Evolutionary conservation across 2,329 filamentous ascomycete genomes (phyloP), one percentile per base, ranked within the genome.

Genomic region (Botrytis sinoallii): DNA sequence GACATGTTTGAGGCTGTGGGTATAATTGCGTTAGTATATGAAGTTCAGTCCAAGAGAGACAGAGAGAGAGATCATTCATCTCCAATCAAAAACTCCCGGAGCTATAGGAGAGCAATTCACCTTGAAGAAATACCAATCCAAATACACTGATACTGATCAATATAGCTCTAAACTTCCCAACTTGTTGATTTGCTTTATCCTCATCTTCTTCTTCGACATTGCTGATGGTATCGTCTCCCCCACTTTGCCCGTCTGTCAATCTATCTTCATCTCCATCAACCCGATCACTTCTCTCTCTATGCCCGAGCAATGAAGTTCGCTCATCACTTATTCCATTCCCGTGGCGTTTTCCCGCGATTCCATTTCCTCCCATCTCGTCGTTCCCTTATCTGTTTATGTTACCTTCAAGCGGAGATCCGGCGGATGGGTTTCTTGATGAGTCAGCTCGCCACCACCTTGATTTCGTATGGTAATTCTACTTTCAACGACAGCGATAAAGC

Each of bases 1-100:
- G 91, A 93, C 83, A 95, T 93, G 79, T 96, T 96, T 75, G 88
- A 77, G 44, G 80, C 80, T 81, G 72, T 71, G 18, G 22, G 65
- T 48, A 64, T 25, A 38, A n/a, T 72, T 42, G 66, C 38, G 35
- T 48, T 63, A 65, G 48, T 20, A 42, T 20, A 5, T n/a, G 55
- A 75, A 59, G 75, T 70, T 38, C 5, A 29, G n/a, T 10, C 57
- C 10, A 4, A 14, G 48, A 52, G 48, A n/a, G 8, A 10, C 20
- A 48, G 44, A 12, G 22, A 52, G 48, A n/a, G 44, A 46, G 40
- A 12, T 9, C 44, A 52, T 70, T 71, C 35, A 67, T 42, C 16
- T 61, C 44, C 22, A 3, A 55, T 29, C 38, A 16, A 38, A 29
- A 25, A 38, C 4, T 40, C 32, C 46, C 20, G 4, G 32, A 38